Conservation (phyloP, 163 green algal species). For the Trebouxia gelatinosa region DNA sequence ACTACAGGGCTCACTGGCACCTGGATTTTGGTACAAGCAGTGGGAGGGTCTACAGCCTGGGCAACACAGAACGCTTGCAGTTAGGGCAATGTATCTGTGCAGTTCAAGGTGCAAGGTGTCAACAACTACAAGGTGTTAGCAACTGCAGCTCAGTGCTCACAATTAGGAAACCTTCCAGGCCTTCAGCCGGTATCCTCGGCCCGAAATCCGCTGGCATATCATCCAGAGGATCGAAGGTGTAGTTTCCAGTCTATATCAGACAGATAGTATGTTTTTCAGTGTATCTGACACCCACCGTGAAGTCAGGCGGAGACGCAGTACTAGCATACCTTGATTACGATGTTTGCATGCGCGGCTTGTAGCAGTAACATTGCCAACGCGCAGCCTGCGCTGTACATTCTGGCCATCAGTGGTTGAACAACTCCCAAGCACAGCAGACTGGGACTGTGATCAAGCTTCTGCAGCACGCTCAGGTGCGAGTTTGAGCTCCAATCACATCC, state of each 20-base stretch:
- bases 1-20: constrained; percentile 41
- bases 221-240: constrained; percentile 49
- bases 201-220: constrained; percentile 75
- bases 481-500: no score
- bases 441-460: no score
- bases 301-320: not conserved
- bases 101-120: not conserved
- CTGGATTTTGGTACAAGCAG: constrained; percentile 55
- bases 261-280: not conserved
- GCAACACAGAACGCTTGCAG: not conserved
- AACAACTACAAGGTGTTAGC: not conserved
- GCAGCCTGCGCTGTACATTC: no score
- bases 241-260: constrained; percentile 50
- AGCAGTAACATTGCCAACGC: no score
- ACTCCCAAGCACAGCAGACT: no score
- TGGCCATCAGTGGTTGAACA: no score
- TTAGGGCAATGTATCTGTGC: not conserved
- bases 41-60: constrained; percentile 69
- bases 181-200: constrained; percentile 54
- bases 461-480: no score
- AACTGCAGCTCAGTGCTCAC: constrained; percentile 32
- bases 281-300: not conserved
- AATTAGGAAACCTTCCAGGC: constrained; percentile 58
- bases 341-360: no score
- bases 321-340: not conserved